Conservation (phyloP, 352 stramenopile species). For the Elongisporangium anandrum region DNA sequence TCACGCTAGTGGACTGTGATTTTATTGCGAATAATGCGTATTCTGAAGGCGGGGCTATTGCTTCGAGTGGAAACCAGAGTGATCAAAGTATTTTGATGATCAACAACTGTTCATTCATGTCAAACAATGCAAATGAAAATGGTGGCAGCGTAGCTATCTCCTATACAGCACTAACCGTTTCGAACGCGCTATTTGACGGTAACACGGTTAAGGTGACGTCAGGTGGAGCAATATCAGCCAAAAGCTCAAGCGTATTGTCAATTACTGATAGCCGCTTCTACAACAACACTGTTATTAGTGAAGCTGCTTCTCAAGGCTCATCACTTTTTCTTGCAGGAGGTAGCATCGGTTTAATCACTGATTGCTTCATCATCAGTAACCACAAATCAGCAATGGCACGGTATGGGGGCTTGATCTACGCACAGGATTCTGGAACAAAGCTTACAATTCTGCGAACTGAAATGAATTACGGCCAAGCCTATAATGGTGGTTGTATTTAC, state of each 20-base stretch:
- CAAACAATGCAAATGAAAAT: conserved; percentile 18
- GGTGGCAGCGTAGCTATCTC: conserved; percentile 27
- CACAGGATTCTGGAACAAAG: conserved; percentile 20
- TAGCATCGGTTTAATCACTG: conserved; percentile 12
- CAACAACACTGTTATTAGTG: conserved; percentile 28
- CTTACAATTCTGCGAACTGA: conserved; percentile 29
- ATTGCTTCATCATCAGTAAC: conserved; percentile 29
- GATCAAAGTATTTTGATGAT: conserved; percentile 9
- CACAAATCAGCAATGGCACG: conserved; percentile 16
- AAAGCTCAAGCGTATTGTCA: conserved; percentile 10
- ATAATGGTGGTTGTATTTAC: conserved; percentile 46
- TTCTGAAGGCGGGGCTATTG: conserved; percentile 18
- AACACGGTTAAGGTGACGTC: conserved; percentile 6
- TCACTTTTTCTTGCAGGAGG: conserved; percentile 22
- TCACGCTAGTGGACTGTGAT: conserved; percentile 15
- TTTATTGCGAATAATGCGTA: conserved; percentile 25
- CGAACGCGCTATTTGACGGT: conserved; percentile 19
- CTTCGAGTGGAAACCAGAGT: conserved; percentile 8
- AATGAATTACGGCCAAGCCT: conserved; percentile 23
- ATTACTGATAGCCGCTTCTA: conserved; percentile 25
- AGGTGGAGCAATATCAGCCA: conserved; percentile 24
- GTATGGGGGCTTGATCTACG: conserved; percentile 40
- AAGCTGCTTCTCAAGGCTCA: conserved; percentile 12
- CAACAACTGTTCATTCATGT: conserved; percentile 12
- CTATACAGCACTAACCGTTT: conserved; percentile 5